Base-by-base conservation (phyloP, 768 basidiomycete species). In the Candolleomyces aberdarensis region DNA sequence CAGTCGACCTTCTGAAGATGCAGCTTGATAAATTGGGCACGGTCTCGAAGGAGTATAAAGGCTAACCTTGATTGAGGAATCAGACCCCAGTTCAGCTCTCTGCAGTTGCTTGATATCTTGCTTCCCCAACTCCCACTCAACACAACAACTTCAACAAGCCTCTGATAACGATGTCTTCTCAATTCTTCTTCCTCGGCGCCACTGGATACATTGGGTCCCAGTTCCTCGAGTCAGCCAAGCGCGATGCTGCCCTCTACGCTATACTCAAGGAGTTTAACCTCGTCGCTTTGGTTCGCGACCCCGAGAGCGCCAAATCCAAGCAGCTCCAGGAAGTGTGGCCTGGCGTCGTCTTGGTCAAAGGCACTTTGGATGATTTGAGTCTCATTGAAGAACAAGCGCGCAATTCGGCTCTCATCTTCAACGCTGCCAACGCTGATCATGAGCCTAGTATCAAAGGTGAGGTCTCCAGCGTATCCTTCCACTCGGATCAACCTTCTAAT, bases 131-230 rank as follows among this genome's bases (percentile, higher is more conserved):
- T 26, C 26, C 26, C 26, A 26, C 26, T n/a, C n/a, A n/a, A n/a
- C n/a, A n/a, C n/a, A n/a, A n/a, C n/a, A n/a, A n/a, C n/a, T n/a
- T n/a, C n/a, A n/a, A n/a, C n/a, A n/a, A n/a, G n/a, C n/a, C 8
- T 17, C 41, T 43, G 8, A 11, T 43, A n/a, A 5, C 41, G 13
- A 43, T 43, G 41, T 43, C 41, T 43, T 13, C 11, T n/a, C 41
- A n/a, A n/a, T n/a, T 43, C 41, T 26, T 43, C 41, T 43, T 81
- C 66, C 67, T 80, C 17, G 79, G 80, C 7, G 80, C 78, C 1
- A 78, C 78, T 3, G 79, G 80, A n/a, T 80, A 75, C 65, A 66
- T 80, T 41, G 78, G 77, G 26, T 77, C 75, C 19, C 75, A 80
- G 55, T 72, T 80, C 61, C 65, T 80, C 5, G 13, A 70, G 1